Base-by-base conservation (phyloP, 2,329 filamentous ascomycete genomes). In the Coniella vitis region DNA sequence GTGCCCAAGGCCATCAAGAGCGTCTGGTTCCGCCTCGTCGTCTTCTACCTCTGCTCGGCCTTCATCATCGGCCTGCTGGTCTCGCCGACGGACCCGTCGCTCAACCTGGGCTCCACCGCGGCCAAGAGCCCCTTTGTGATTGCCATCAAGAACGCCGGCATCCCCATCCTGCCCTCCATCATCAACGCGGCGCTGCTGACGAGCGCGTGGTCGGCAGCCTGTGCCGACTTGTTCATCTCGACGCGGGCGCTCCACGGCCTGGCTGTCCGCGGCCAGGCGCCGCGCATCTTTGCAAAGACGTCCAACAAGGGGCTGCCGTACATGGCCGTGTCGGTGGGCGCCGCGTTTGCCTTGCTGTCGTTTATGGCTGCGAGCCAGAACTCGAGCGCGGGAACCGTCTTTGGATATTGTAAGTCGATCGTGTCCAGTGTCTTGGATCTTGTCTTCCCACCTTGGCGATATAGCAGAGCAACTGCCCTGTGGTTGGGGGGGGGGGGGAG, bases 161-260 rank as follows among this genome's bases (percentile, higher is more conserved):
- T 87, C 49, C 67, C 69, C 7, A 75, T 78, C 3, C 75, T 88
- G 4, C 77, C 81, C 5, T 70, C 79, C 57, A 82, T 90, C 61
- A 82, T 91, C 72, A 91, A 91, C 64, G 86, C 81, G 14, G 81
- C 89, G 7, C 78, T 91, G 9, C 72, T 91, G 19, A 87, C 86
- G 0, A 86, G 86, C 3, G 87, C 90, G 7, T 79, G 89, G 57
- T 87, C 85, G 0, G 86, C 87, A 5, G 87, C 84, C 52, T 88
- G 86, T 67, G 86, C 84, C 13, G 87, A 87, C 66, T 75, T 90
- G 51, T 88, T 87, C 68, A 85, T 83, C 37, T 81, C 80, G 51
- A 83, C 78, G 49, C 81, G 84, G 20, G 82, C 85, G 36, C 71
- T 88, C 32, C 73, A 87, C 54, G 81, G 78, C 9, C 72, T 88